Base-by-base conservation (phyloP, 1,284 basidiomycete species). In the Moesziomyces antarcticus region DNA sequence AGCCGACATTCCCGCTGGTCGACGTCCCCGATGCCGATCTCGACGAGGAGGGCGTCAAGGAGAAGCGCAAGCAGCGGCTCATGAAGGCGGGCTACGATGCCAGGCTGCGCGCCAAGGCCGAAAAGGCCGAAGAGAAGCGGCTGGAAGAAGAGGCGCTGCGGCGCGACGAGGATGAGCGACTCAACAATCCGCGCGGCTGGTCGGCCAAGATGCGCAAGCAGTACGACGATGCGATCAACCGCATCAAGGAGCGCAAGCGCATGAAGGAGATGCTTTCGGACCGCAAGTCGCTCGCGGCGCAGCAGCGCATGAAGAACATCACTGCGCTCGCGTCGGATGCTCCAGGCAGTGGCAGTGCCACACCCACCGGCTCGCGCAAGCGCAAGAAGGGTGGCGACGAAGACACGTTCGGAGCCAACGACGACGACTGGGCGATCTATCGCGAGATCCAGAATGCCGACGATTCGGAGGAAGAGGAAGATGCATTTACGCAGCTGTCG, bases 341-440 rank as follows among this genome's bases (percentile, higher is more conserved):
- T 3, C 67, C 61, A 4, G 50, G 37, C 8, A 70, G 67, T 37
- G 73, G 73, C 3, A 64, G 53, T 55, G 62, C 61, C 21, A 71
- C 63, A 21, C 73, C 73, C 0, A 65, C 60, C 2, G 66, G 64
- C 16, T 40, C 47, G 0, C 24, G 73, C 5, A 75, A 78, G 25
- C 66, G 78, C 22, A 80, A 80, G 53, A 73, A 78, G 22, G 70
- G 64, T 3, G 78, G 78, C 13, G 76, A 75, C n/a, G 94, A 98
- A 86, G 97, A 99, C 78, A 92, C 88, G 83, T 99, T 99, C 80
- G 95, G 97, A 1, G 91, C 91, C 30, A 92, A 98, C 75, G 96
- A 99, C 81, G 93, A 91, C 18, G 96, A 99, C 84, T 99, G 97
- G 96, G 91, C 91, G 0, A 94, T 99, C 53, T 99, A 99, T 83